phyloP scores from a whole-genome alignment of 2,329 filamentous ascomycete genomes.

The Apiospora phragmitis region DNA sequence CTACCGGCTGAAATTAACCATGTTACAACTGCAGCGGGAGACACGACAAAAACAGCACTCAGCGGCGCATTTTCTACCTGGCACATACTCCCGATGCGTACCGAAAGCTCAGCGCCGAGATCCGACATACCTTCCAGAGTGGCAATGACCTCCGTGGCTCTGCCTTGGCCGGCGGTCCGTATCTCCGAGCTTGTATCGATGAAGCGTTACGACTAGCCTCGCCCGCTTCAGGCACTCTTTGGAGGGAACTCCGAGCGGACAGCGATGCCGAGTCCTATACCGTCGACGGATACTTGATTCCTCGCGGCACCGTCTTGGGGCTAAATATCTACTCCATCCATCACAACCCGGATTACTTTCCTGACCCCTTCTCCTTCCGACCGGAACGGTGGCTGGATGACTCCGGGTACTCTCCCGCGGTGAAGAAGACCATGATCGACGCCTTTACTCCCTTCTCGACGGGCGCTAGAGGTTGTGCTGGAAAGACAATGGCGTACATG shows the following conservation, averaged over 20 bases:
- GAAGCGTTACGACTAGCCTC: slow-evolving; percentile 23
- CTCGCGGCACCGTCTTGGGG: slow-evolving; percentile 33
- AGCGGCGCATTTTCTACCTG: slow-evolving; percentile 27
- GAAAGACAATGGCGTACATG: slow-evolving; percentile 45
- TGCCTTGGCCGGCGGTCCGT: slow-evolving; percentile 16
- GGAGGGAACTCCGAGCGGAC: slow-evolving; percentile 14
- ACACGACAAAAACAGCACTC: slow-evolving; percentile 23
- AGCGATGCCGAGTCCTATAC: neutral
- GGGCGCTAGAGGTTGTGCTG: slow-evolving; percentile 43
- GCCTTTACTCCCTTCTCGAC: slow-evolving; percentile 25
- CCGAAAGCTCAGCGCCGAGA: slow-evolving; percentile 17
- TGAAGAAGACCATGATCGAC: slow-evolving; percentile 27
- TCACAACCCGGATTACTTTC: slow-evolving; percentile 34
- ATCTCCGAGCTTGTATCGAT: slow-evolving; percentile 23
- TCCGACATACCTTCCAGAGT: slow-evolving; percentile 18
- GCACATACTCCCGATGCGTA: slow-evolving; percentile 21
- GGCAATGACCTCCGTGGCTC: slow-evolving; percentile 16
- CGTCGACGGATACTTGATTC: slow-evolving; percentile 28
- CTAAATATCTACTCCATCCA: slow-evolving; percentile 44
- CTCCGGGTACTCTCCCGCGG: slow-evolving; percentile 13
- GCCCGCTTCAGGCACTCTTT: slow-evolving; percentile 16
- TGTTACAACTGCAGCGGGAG: neutral
- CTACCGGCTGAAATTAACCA: neutral
- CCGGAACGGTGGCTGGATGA: slow-evolving; percentile 23
- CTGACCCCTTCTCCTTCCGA: slow-evolving; percentile 33